These are phyloP conservation scores for Epichloe uncinata DNA, from an alignment of 2,329 filamentous ascomycete species.

Conservation along the genomic window DNA sequence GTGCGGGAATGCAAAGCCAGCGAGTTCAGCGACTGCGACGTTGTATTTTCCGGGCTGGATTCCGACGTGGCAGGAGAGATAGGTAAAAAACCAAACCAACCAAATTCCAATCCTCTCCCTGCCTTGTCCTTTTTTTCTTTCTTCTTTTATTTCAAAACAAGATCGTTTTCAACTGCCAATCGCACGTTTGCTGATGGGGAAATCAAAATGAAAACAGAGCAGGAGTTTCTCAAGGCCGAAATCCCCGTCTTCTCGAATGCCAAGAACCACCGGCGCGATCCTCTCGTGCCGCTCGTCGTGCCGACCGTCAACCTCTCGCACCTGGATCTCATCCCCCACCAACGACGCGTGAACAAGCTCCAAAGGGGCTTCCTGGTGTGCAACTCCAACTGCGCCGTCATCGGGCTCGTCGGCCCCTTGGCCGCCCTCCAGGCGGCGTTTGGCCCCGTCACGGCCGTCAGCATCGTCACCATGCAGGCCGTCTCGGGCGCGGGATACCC, in stretches of 20 bases:
- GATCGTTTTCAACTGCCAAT: not conserved
- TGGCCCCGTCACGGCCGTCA: constrained; percentile 61
- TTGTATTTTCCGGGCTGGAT: constrained; percentile 88
- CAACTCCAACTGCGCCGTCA: constrained; percentile 97
- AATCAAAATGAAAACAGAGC: constrained; percentile 40
- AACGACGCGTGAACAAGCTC: constrained; percentile 58
- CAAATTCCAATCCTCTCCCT: too few relatives aligned
- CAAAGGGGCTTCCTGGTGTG: constrained; percentile 87
- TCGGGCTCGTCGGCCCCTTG: constrained; percentile 84
- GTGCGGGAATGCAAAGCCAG: too few relatives aligned
- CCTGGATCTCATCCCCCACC: constrained; percentile 77
- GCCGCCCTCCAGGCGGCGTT: constrained; percentile 79
- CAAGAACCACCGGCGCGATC: constrained; percentile 90
- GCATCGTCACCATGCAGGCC: constrained; percentile 87
- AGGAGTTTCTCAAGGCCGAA: constrained; percentile 78
- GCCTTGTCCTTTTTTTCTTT: not conserved
- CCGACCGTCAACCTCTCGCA: constrained; percentile 89
- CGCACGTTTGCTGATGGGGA: constrained; percentile 11
- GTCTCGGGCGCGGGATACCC: constrained; percentile 88
- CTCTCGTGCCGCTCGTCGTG: constrained; percentile 82
- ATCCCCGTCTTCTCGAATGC: constrained; percentile 94
- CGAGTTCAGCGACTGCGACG: constrained; percentile 80
- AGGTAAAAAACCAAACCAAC: constrained; percentile 35
- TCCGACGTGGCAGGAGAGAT: constrained; percentile 85
- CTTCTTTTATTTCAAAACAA: not conserved